These are phyloP conservation scores for Trametes coccinea DNA, from an alignment of 768 basidiomycete genomes.

Conservation along the genomic window DNA sequence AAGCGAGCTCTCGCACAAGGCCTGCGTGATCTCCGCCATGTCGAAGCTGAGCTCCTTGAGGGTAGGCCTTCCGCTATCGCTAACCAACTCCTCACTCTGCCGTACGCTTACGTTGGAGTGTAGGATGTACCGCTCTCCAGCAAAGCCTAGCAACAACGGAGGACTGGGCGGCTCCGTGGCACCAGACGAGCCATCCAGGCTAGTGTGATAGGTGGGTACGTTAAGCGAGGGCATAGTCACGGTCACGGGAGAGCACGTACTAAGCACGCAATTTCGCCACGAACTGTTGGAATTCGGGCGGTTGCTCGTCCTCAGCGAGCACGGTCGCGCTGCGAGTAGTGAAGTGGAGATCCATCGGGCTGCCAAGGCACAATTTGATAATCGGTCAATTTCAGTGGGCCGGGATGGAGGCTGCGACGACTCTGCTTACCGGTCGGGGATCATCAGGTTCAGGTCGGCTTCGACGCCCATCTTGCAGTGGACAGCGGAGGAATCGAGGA, in stretches of 20 bases:
- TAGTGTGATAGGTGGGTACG: constrained; percentile 21
- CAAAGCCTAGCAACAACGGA: constrained; percentile 43
- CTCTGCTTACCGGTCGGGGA: constrained; percentile 54
- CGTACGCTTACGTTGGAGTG: constrained; percentile 49
- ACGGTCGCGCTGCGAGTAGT: constrained; percentile 38
- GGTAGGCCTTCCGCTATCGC: background rate
- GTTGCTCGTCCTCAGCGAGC: constrained; percentile 37
- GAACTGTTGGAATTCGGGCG: constrained; percentile 45
- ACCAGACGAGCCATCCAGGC: constrained; percentile 35
- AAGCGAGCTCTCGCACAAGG: constrained; percentile 44
- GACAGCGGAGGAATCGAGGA: constrained; percentile 15
- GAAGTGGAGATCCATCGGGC: constrained; percentile 61
- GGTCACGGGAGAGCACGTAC: constrained; percentile 36
- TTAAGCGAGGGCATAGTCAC: constrained; percentile 2
- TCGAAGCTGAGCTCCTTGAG: background rate
- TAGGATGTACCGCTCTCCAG: constrained; percentile 46
- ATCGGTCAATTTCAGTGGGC: background rate
- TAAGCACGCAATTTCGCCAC: constrained; percentile 39
- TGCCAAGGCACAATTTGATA: constrained; percentile 28
- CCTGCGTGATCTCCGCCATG: constrained; percentile 1
- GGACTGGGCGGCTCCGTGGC: constrained; percentile 44
- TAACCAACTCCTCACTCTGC: constrained; percentile 38
- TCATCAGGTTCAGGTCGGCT: constrained; percentile 47
- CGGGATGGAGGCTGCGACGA: background rate
- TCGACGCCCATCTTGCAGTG: constrained; percentile 41